Conservation (phyloP, 768 basidiomycete species). For the Auriscalpium vulgare region DNA sequence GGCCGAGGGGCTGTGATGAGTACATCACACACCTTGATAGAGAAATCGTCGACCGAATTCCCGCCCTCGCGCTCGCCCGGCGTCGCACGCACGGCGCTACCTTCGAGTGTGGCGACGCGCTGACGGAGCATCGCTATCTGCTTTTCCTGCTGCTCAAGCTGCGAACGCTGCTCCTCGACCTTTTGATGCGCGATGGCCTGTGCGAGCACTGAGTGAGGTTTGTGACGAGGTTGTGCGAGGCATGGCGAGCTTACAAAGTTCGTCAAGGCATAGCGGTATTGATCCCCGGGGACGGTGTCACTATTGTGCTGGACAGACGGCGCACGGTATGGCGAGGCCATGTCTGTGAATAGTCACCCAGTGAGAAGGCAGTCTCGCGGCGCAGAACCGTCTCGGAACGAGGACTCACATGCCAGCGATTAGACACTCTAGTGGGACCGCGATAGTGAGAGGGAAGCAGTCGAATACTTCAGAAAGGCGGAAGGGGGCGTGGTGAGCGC, state of each 20-base stretch:
- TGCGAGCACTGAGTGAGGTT: background rate
- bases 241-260: conserved; percentile 45
- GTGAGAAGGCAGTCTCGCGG: background rate
- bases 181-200: conserved; percentile 85
- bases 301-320: background rate
- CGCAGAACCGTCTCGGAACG: background rate
- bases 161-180: conserved; percentile 71
- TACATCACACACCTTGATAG: conserved; percentile 57
- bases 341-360: background rate
- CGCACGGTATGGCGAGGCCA: background rate
- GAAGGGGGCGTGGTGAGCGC: no score
- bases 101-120: conserved; percentile 70
- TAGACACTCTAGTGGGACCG: background rate
- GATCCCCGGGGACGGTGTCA: conserved; percentile 43
- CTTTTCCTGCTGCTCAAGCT: conserved; percentile 77
- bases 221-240: background rate
- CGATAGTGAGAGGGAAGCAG: background rate
- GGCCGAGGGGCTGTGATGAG: background rate
- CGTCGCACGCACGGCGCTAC: conserved; percentile 28
- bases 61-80: conserved; percentile 33
- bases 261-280: conserved; percentile 76
- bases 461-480: background rate
- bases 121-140: conserved; percentile 68
- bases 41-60: conserved; percentile 78
- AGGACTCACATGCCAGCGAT: background rate